Conservation (phyloP, 169 alveolate genomes). For the Amoebophrya sp. region DNA sequence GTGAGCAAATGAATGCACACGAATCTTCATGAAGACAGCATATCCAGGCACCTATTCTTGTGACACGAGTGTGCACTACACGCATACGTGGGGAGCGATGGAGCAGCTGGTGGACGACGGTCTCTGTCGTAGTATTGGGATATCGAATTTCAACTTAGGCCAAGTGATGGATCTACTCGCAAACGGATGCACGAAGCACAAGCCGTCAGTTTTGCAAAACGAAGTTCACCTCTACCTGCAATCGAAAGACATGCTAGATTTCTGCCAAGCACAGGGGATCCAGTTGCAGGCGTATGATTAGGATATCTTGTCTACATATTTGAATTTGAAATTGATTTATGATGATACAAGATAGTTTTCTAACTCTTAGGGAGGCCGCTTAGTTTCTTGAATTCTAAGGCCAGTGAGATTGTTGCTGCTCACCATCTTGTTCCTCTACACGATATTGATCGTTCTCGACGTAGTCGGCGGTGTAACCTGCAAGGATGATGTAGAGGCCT, state of each 20-base stretch:
- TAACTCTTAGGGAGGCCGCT: too few species aligned
- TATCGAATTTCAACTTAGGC: background rate
- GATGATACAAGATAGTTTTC: too few species aligned
- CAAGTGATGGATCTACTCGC: conserved; percentile 1
- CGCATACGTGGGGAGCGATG: conserved; percentile 12
- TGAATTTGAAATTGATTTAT: too few species aligned
- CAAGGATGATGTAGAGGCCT: too few species aligned
- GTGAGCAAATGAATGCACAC: too few species aligned
- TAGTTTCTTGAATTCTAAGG: too few species aligned
- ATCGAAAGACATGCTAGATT: background rate
- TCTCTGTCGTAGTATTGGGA: background rate
- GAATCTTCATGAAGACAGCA: too few species aligned
- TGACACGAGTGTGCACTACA: background rate
- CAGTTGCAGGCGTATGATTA: background rate
- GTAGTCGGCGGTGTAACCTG: too few species aligned
- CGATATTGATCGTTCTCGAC: too few species aligned
- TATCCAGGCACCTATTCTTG: background rate
- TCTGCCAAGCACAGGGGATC: background rate
- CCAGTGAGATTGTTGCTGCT: too few species aligned
- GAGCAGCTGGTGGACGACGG: conserved; percentile 3
- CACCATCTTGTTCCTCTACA: too few species aligned
- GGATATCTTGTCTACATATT: too few species aligned
- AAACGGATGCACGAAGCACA: background rate
- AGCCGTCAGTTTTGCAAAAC: background rate
- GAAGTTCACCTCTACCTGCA: conserved; percentile 14